These are phyloP conservation scores for Amborella trichopoda DNA, from an alignment of 164 flowering plant species.

Conservation along the genomic window DNA sequence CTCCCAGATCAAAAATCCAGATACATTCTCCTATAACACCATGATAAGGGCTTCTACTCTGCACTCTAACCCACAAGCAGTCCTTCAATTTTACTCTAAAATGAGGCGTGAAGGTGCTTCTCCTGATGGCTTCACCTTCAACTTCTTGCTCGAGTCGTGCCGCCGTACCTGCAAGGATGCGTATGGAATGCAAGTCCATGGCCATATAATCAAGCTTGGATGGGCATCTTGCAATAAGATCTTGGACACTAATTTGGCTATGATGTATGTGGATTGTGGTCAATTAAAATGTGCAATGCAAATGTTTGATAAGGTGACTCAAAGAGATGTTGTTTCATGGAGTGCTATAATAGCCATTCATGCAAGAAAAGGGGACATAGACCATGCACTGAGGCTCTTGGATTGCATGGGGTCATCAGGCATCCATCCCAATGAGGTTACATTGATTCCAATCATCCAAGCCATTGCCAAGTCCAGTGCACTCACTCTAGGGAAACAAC, in stretches of 20 bases:
- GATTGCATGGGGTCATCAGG: constrained; percentile 24
- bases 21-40: constrained; percentile 53
- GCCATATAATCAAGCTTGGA: constrained; percentile 36
- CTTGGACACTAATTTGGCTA: constrained; percentile 52
- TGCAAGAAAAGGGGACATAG: no score
- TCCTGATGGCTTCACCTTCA: constrained; percentile 64
- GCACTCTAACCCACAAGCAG: constrained; percentile 19
- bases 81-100: constrained; percentile 20
- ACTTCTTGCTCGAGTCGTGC: constrained; percentile 46
- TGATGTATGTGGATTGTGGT: constrained; percentile 36
- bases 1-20: constrained; percentile 17
- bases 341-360: no score
- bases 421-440: constrained; percentile 32
- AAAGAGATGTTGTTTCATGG: constrained; percentile 45
- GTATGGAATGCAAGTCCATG: constrained; percentile 21
- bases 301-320: constrained; percentile 34
- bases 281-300: constrained; percentile 27
- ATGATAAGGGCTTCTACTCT: constrained; percentile 32
- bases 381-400: no score
- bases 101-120: constrained; percentile 26
- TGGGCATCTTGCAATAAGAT: constrained; percentile 68
- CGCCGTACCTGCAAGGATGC: constrained; percentile 13
- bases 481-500: constrained; percentile 47
- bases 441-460: constrained; percentile 28
- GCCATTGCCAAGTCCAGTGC: constrained; percentile 46